Percentiles rank a stretch among this genome's conserved stretches.
These are phyloP conservation scores for Penicillium sp. DNA, from an alignment of 2,329 filamentous ascomycete genomes.

Conservation along the genomic window DNA sequence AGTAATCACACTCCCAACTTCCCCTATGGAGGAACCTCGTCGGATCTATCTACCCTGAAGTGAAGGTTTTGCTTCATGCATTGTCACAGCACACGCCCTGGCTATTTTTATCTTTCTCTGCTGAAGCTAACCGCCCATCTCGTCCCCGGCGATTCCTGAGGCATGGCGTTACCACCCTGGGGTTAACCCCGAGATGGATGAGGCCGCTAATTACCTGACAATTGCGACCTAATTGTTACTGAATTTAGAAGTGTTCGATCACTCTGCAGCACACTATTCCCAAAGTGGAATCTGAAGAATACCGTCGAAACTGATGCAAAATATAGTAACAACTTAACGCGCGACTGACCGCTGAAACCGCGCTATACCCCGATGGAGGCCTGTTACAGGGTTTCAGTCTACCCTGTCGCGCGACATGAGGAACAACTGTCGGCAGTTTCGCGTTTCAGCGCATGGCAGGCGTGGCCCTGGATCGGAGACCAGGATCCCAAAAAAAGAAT, in stretches of 20 bases:
- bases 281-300: conserved; percentile 28
- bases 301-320: conserved; percentile 32
- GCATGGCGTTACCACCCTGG: conserved; percentile 12
- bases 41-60: not conserved
- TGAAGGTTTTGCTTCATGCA: conserved; percentile 8
- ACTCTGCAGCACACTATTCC: conserved; percentile 24
- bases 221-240: conserved; percentile 29
- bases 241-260: conserved; percentile 29
- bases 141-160: conserved; percentile 13
- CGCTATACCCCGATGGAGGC: conserved; percentile 19
- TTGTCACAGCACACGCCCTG: conserved; percentile 12
- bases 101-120: conserved; percentile 23
- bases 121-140: conserved; percentile 18
- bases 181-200: conserved; percentile 1
- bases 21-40: not conserved
- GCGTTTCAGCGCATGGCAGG: conserved; percentile 25
- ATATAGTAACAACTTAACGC: conserved; percentile 44
- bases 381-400: conserved; percentile 24
- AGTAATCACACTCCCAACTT: conserved; percentile 16
- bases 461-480: conserved; percentile 22
- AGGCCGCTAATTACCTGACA: conserved; percentile 24
- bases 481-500: conserved; percentile 28
- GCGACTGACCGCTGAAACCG: conserved; percentile 39
- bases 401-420: conserved; percentile 26
- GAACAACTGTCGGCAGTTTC: conserved; percentile 26